These are phyloP conservation scores for Lyophyllum decastes DNA, from an alignment of 768 basidiomycete genomes.

Conservation along the genomic window DNA sequence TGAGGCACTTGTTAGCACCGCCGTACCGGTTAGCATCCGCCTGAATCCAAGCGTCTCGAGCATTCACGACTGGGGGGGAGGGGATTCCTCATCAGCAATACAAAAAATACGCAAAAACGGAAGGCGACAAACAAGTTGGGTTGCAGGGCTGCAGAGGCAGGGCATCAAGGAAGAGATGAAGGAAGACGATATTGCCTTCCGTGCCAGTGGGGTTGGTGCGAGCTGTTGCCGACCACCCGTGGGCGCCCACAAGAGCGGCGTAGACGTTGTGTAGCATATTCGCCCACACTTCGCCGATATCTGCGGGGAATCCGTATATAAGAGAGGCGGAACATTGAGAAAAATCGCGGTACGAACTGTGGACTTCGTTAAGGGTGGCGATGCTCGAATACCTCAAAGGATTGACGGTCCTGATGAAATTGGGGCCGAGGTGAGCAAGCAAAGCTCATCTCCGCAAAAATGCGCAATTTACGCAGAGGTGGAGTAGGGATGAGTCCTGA, in stretches of 20 bases:
- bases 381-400: conserved; percentile 44
- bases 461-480: conserved; percentile 38
- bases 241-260: conserved; percentile 32
- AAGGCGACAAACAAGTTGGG: conserved; percentile 42
- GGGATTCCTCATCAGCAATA: too few species aligned
- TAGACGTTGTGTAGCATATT: conserved; percentile 44
- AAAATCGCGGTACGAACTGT: conserved; percentile 31
- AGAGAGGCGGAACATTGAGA: not conserved
- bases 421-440: not conserved
- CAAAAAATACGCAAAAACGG: too few species aligned
- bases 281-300: conserved; percentile 57
- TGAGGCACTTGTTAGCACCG: conserved; percentile 44
- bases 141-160: conserved; percentile 48
- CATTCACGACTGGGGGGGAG: conserved; percentile 41
- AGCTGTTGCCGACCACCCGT: conserved; percentile 36
- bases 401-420: conserved; percentile 34
- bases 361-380: conserved; percentile 41
- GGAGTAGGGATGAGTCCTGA: conserved; percentile 60
- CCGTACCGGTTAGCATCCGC: conserved; percentile 49
- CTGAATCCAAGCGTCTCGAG: conserved; percentile 52
- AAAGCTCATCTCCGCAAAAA: too few species aligned
- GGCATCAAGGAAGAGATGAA: conserved; percentile 49
- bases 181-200: conserved; percentile 47
- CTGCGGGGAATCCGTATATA: too few species aligned
- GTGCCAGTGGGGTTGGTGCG: conserved; percentile 36